Evolutionary conservation across 805 yeast genomes (phyloP).

Genomic region (Wickerhamomyces xylosicus): DNA sequence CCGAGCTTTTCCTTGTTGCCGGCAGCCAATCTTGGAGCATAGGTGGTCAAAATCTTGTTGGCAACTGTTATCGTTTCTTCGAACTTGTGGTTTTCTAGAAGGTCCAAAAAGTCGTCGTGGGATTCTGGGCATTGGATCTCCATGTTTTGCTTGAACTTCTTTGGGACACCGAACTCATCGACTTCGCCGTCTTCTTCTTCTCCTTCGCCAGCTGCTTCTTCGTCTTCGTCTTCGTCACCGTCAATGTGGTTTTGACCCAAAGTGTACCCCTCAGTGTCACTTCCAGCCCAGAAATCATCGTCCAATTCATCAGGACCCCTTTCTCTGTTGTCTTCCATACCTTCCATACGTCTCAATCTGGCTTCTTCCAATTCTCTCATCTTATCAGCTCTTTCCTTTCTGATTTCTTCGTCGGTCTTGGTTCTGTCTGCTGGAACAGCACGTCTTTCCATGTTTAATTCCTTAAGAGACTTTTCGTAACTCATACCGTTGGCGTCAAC

Average conservation of each 20-base stretch:
- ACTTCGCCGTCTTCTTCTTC: constrained; percentile 16
- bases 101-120: constrained; percentile 30
- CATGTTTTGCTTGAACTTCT: constrained; percentile 8
- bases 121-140: constrained; percentile 37
- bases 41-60: constrained; percentile 42
- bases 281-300: constrained; percentile 60
- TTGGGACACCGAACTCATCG: constrained; percentile 8
- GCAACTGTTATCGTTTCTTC: constrained; percentile 37
- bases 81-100: constrained; percentile 25
- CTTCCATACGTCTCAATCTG: constrained; percentile 67
- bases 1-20: constrained; percentile 77
- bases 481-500: constrained; percentile 34
- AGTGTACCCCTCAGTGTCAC: constrained; percentile 31
- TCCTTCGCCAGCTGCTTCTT: neutral
- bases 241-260: constrained; percentile 26
- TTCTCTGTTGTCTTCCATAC: constrained; percentile 37
- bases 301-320: constrained; percentile 57
- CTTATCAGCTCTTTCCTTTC: constrained; percentile 48
- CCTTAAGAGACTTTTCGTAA: constrained; percentile 59
- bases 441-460: constrained; percentile 58
- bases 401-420: constrained; percentile 64
- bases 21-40: constrained; percentile 68
- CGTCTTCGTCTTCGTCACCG: constrained; percentile 20
- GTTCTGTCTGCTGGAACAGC: constrained; percentile 79
- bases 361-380: constrained; percentile 55